Evolutionary conservation across 306 rosid species (phyloP), one percentile per base, ranked within the genome.

Genomic region (Sicyos baderoa): DNA sequence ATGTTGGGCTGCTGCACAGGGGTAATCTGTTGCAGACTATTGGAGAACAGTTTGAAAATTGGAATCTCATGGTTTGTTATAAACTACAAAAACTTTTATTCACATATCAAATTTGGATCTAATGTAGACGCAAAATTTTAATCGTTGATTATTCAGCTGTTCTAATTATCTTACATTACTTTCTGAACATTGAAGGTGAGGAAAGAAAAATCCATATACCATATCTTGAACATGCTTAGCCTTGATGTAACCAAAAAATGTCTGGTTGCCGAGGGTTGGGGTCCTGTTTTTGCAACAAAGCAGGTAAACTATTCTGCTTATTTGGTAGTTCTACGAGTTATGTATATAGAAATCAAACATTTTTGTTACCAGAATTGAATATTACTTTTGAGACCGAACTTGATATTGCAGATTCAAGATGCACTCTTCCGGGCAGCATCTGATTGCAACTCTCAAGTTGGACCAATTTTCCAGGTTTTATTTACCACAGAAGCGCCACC

Each of bases 261-360:
- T 84, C 88, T 92, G 10, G 98, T 92, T 65, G 98, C 83, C 60
- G 98, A 92, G 82, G 96, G 96, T 52, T 92, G 98, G 98, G 84
- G 96, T 83, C 98, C 98, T 60, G 70, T 86, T 77, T 86, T 86
- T 85, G 96, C 89, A 52, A 64, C 88, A 77, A 85, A 86, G 75
- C 93, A 87, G 98, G 98, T 87, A 79, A 40, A 44, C 32, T 19
- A 73, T 61, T 60, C 6, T 68, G 9, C 35, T 0, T 72, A 47
- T 18, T 61, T 68, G 3, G 9, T 15, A 21, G 25, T 7, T 49
- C 23, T 16, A 15, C 49, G 42, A 48, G 45, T 44, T 16, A 16
- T 16, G 25, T 25, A 49, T 48, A 67, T 67, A 48, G 7, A 47
- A 40, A 40, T 40, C 45, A 7, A 7, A 40, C 45, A 7, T 40